Evolutionary conservation across 768 basidiomycete genomes (phyloP).

Genomic region (Tricholoma terreum): DNA sequence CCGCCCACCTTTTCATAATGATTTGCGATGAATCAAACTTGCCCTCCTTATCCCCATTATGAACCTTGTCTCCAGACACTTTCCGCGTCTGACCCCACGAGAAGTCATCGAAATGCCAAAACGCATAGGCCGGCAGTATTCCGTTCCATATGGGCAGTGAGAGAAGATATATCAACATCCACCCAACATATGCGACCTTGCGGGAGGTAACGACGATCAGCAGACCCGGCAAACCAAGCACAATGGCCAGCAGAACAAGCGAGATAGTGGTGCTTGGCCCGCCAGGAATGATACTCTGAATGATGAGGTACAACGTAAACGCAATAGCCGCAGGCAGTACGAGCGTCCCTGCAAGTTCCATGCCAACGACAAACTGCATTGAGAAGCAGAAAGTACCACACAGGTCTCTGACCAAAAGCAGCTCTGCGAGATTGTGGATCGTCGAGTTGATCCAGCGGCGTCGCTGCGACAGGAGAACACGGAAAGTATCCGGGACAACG

Average conservation of each 20-base stretch:
- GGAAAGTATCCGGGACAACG: slow-evolving; percentile 95
- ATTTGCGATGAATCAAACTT: slow-evolving; percentile 96
- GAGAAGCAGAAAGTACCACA: slow-evolving; percentile 99
- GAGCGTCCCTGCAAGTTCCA: slow-evolving; percentile 96
- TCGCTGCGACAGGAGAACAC: slow-evolving; percentile 89
- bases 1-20: slow-evolving; percentile 98
- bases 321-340: slow-evolving; percentile 96
- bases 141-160: slow-evolving; percentile 98
- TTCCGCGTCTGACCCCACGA: slow-evolving; percentile 95
- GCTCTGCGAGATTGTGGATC: slow-evolving; percentile 94
- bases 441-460: slow-evolving; percentile 99
- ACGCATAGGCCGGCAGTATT: slow-evolving; percentile 92
- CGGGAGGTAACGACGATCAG: slow-evolving; percentile 95
- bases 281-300: slow-evolving; percentile 81
- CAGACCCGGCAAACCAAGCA: slow-evolving; percentile 93
- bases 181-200: slow-evolving; percentile 91
- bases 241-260: slow-evolving; percentile 87
- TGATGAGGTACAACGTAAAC: slow-evolving; percentile 93
- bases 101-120: slow-evolving; percentile 99
- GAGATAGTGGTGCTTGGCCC: slow-evolving; percentile 81
- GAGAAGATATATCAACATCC: slow-evolving; percentile 93
- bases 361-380: slow-evolving; percentile 98
- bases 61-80: slow-evolving; percentile 68
- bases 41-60: slow-evolving; percentile 93
- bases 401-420: slow-evolving; percentile 93